Percentiles rank a stretch among this genome's conserved stretches.
Evolutionary conservation across 2,329 filamentous ascomycete species (phyloP).

Genomic region (Anisogramma anomala): DNA sequence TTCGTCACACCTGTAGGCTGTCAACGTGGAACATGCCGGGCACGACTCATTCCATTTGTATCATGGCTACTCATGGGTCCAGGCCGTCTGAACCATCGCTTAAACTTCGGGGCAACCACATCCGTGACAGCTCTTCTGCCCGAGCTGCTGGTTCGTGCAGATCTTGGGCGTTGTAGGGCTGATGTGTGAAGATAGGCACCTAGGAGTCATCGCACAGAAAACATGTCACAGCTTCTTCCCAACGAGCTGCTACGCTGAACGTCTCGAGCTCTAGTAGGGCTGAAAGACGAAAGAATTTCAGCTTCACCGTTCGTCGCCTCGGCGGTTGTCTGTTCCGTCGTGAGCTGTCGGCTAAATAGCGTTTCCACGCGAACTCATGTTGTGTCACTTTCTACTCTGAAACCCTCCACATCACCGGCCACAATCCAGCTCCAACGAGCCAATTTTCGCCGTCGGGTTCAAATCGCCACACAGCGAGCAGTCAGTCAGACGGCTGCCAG

Average conservation of each 20-base stretch:
- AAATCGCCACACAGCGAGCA: too few species aligned
- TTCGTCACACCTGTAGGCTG: too few species aligned
- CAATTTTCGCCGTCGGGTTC: too few species aligned
- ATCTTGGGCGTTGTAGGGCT: background rate
- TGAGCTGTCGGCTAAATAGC: too few species aligned
- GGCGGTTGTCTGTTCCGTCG: too few species aligned
- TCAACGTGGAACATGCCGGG: too few species aligned
- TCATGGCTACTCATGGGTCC: background rate
- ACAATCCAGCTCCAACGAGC: too few species aligned
- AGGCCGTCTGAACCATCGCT: background rate
- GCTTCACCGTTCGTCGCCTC: too few species aligned
- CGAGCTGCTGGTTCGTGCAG: background rate
- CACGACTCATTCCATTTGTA: background rate
- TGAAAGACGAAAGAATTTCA: background rate
- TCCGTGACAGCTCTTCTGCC: background rate
- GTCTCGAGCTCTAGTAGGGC: background rate
- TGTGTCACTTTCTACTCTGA: too few species aligned
- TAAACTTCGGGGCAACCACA: background rate
- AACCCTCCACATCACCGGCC: too few species aligned
- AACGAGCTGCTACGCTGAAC: background rate
- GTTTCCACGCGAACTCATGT: too few species aligned
- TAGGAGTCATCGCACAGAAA: background rate
- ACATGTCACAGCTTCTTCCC: background rate
- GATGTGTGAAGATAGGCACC: background rate
- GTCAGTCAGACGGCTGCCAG: background rate